These are phyloP conservation scores for Diplodia seriata DNA, from an alignment of 2,329 filamentous ascomycete species.

Conservation along the genomic window DNA sequence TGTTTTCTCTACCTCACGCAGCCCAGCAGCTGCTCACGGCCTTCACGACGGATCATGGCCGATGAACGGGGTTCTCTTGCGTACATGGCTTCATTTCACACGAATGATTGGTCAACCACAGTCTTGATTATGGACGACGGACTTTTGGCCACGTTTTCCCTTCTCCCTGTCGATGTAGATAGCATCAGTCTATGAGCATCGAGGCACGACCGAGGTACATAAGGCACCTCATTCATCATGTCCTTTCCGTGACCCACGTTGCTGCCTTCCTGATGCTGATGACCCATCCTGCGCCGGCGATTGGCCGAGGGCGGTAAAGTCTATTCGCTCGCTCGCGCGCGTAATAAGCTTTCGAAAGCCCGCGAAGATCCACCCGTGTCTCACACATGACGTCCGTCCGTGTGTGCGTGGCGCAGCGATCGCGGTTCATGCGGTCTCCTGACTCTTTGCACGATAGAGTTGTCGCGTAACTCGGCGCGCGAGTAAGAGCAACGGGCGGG, in stretches of 20 bases:
- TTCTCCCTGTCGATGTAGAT: neutral
- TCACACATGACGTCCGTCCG: neutral
- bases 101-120: neutral
- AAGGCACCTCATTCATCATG: neutral
- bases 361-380: neutral
- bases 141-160: neutral
- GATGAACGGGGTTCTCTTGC: neutral
- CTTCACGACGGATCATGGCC: conserved; percentile 6
- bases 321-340: neutral
- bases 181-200: neutral
- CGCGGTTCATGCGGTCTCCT: neutral
- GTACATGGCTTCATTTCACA: conserved; percentile 8
- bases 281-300: neutral
- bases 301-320: no score
- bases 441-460: conserved; percentile 1
- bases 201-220: neutral
- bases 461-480: neutral
- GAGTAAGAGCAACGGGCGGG: neutral
- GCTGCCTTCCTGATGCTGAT: neutral
- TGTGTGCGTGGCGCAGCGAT: neutral
- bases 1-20: neutral
- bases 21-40: neutral
- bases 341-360: neutral
- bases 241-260: no score
- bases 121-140: neutral